Evolutionary conservation across 1,284 basidiomycete genomes (phyloP), one percentile per base, ranked within the genome.

Genomic region (Apiotrichum sp.): DNA sequence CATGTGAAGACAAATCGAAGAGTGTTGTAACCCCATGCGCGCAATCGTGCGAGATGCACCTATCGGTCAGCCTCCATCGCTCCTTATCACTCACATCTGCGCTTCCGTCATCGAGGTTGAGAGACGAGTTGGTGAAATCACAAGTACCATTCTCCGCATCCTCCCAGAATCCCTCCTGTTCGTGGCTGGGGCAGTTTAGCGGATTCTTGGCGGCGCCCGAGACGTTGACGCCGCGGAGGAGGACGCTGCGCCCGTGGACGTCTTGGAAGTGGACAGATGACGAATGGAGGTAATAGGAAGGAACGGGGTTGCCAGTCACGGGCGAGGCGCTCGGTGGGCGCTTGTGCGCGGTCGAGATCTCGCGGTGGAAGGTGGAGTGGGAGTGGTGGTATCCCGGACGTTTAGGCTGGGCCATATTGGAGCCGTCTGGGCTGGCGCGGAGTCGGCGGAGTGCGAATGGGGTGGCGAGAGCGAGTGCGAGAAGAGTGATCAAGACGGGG

Each of bases 21-120:
- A 73, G 88, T 81, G 72, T 96, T 98, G 78, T 92, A 98, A 0
- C 95, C 95, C 93, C 93, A 98, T 0, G 88, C 87, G 57, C 83
- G 80, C 16, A 98, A 77, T 14, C 95, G 80, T 4, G 87, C 83
- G 2, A 98, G 80, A 68, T 98, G 95, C n/a, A 87, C 79, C 76
- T 98, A 87, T 4, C 1, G 46, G 9, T 36, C 31, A n/a, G 46
- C 36, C 36, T 38, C 22, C 22, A 22, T 22, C 22, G 22, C 22
- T 22, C 22, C 22, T 22, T 22, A 13, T 3, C 6, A 61, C 65
- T 53, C 50, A 74, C 66, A 59, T 77, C 76, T 5, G 75, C 76
- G 33, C 64, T 71, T 29, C 76, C 77, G 62, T 77, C 76, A 4
- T 78, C 76, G 2, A 95, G 75, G 65, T 88, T 84, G 36, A 98